Conservation (phyloP, 225 moss, liverwort and hornwort genomes). For the Asterella californica region DNA sequence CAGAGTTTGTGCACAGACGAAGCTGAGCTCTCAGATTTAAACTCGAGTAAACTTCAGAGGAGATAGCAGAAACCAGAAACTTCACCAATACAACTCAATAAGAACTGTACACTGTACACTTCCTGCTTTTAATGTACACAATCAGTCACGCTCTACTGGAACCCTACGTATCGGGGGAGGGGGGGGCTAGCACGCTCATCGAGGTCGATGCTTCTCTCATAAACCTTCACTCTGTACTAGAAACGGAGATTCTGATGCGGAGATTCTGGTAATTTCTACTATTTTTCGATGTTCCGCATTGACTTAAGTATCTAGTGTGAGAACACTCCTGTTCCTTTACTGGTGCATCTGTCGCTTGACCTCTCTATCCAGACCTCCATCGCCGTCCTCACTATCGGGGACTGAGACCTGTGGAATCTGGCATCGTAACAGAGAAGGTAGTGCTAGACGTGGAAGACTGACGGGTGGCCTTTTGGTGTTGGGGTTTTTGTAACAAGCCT, state of each 20-base stretch:
- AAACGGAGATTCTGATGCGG: neutral
- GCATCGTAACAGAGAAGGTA: conserved; percentile 8
- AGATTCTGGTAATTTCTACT: neutral
- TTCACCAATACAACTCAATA: too few species aligned
- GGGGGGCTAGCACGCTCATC: neutral
- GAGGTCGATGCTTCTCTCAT: neutral
- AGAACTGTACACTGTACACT: neutral
- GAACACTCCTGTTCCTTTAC: neutral
- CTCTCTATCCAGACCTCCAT: neutral
- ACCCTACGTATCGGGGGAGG: too few species aligned
- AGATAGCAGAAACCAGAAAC: too few species aligned
- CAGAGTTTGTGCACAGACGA: neutral
- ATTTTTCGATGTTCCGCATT: neutral
- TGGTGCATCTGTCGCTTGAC: neutral
- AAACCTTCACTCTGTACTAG: neutral
- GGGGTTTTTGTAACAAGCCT: conserved; percentile 7
- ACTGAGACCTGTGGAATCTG: neutral
- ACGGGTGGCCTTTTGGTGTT: neutral
- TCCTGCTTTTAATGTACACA: neutral
- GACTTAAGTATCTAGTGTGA: neutral
- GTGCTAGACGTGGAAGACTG: neutral
- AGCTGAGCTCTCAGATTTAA: neutral
- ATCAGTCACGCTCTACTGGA: neutral
- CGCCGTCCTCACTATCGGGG: neutral
- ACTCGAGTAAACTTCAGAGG: neutral